phyloP scores from a whole-genome alignment of 352 stramenopile genomes.

The Phytophthora vignae region DNA sequence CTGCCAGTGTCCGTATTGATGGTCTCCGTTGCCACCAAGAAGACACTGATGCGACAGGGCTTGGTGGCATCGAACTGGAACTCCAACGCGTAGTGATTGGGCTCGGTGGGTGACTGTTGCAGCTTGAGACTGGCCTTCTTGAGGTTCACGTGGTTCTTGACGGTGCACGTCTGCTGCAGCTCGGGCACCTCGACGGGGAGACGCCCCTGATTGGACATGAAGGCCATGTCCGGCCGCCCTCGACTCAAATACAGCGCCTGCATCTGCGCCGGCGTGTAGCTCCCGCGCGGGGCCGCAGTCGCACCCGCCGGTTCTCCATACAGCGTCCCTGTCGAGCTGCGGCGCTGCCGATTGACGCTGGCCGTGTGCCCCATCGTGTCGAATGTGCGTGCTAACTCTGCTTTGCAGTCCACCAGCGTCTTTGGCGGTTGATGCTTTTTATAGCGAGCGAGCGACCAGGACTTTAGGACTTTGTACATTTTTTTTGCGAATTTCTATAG shows the following conservation, averaged over 20 bases:
- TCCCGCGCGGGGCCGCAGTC: constrained; percentile 43
- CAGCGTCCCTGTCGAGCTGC: constrained; percentile 46
- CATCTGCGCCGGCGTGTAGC: constrained; percentile 85
- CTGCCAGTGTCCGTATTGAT: constrained; percentile 72
- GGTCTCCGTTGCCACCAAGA: constrained; percentile 69
- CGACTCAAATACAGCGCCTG: constrained; percentile 86
- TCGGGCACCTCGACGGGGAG: constrained; percentile 67
- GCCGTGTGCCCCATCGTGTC: constrained; percentile 74
- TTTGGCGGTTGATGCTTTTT: constrained; percentile 24
- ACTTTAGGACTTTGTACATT: constrained; percentile 2
- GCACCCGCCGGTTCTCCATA: constrained; percentile 72
- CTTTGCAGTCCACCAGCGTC: not conserved
- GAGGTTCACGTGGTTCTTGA: constrained; percentile 89
- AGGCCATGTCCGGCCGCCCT: constrained; percentile 82
- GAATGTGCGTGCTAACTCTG: not conserved
- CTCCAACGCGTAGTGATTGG: constrained; percentile 50
- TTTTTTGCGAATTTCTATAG: constrained; percentile 1
- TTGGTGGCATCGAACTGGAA: constrained; percentile 87
- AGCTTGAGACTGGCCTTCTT: constrained; percentile 84
- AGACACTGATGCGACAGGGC: constrained; percentile 70
- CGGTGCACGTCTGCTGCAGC: constrained; percentile 84
- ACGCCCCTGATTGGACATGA: constrained; percentile 79
- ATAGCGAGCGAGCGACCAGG: constrained; percentile 3
- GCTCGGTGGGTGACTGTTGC: constrained; percentile 28
- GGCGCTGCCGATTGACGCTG: constrained; percentile 65